Evolutionary conservation across 805 yeast species (phyloP).

Genomic region (Candida coleopterorum): DNA sequence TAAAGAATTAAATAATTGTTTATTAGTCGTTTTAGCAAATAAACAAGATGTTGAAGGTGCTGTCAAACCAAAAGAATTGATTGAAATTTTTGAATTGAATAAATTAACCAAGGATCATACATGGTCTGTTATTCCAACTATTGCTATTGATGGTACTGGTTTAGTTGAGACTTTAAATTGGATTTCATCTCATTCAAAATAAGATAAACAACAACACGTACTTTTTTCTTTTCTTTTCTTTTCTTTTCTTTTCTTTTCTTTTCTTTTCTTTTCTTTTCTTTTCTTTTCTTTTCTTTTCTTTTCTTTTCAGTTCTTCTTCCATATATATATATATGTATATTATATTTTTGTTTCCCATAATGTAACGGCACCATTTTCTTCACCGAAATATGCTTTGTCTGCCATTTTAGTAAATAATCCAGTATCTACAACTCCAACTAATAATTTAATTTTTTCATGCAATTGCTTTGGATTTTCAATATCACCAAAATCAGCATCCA

Average conservation of each 20-base stretch:
- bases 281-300: not conserved
- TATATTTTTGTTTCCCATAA: slow-evolving; percentile 11
- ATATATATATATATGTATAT: not conserved
- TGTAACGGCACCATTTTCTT: slow-evolving; percentile 57
- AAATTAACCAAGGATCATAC: slow-evolving; percentile 58
- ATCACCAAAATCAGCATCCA: slow-evolving; percentile 90
- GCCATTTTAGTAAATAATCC: slow-evolving; percentile 82
- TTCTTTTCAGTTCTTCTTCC: not conserved
- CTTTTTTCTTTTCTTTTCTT: not conserved
- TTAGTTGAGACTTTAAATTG: slow-evolving; percentile 82
- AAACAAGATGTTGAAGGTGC: slow-evolving; percentile 76
- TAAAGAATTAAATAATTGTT: slow-evolving; percentile 76
- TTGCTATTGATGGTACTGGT: slow-evolving; percentile 88
- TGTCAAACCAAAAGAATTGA: slow-evolving; percentile 73
- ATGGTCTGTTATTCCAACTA: slow-evolving; percentile 90
- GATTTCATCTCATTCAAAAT: slow-evolving; percentile 56
- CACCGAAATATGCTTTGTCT: slow-evolving; percentile 83
- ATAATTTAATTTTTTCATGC: slow-evolving; percentile 60
- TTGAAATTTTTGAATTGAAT: slow-evolving; percentile 63
- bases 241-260: not conserved
- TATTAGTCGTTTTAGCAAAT: slow-evolving; percentile 81
- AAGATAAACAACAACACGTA: not conserved
- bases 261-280: too few species aligned
- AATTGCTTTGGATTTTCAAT: slow-evolving; percentile 49
- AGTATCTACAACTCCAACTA: slow-evolving; percentile 95